Evolutionary conservation across 2,329 filamentous ascomycete species (phyloP), one percentile per base, ranked within the genome.

Genomic region (Waltergamsia citrina): DNA sequence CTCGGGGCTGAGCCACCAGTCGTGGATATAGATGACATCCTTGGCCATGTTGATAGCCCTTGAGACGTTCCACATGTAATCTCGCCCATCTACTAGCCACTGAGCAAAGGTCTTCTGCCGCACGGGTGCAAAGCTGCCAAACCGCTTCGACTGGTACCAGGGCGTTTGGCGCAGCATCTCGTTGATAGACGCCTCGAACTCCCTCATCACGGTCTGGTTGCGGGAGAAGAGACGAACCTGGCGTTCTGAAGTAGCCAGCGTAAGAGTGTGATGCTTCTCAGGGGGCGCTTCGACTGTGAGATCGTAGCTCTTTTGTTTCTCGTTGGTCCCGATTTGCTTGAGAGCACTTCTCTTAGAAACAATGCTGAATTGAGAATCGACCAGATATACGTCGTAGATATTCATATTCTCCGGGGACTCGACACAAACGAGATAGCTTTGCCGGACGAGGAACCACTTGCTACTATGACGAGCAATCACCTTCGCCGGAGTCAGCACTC

Each of bases 61-160:
- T 9, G 90, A 96, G 7, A 96, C 87, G 54, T 95, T 94, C 92
- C 92, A 98, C 90, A 96, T 96, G 65, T 96, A 93, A 54, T 98
- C 92, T 45, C 92, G 78, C 12, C 85, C 92, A 57, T 98, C 92
- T 1, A 98, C 90, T 7, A 98, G 73, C 88, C 90, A 96, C 51
- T 95, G 87, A 3, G 88, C 87, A 60, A 90, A 92, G 19, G 92
- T 87, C 28, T 81, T 81, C 30, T 76, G 78, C 39, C 92, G 76
- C 2, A 96, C 82, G 1, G 92, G 92, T 0, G 92, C 88, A 59
- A 93, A 98, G 55, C 90, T 95, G 47, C 82, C 81, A 52, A 95
- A 96, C 14, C 92, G 77, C 50, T 95, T 92, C 35, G 71, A 71
- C 44, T 81, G 72, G 37, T 82, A 74, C 92, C 92, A 98, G 4